Conservation (phyloP, 2,329 filamentous ascomycete genomes). For the Arthrinium puccinioides region DNA sequence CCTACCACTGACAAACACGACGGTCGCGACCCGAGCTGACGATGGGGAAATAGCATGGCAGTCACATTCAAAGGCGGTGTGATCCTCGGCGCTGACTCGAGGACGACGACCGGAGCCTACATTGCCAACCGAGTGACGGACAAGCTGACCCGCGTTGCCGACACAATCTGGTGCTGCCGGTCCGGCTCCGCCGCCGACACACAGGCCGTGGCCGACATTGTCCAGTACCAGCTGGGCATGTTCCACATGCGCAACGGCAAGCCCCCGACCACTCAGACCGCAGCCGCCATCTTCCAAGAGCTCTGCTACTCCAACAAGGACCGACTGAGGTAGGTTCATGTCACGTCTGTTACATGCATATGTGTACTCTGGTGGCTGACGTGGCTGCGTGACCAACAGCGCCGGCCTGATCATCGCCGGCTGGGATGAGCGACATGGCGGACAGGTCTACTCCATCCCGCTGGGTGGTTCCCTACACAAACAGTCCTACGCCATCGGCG, state of each 20-base stretch:
- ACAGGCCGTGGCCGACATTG: slow-evolving; percentile 95
- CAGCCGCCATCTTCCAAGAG: slow-evolving; percentile 94
- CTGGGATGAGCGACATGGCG: slow-evolving; percentile 90
- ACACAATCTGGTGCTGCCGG: slow-evolving; percentile 99
- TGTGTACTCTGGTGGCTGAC: slow-evolving; percentile 5
- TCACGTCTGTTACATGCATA: neutral
- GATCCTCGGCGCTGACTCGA: slow-evolving; percentile 91
- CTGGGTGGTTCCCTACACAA: slow-evolving; percentile 96
- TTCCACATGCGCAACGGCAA: slow-evolving; percentile 88
- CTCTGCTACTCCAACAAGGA: slow-evolving; percentile 98
- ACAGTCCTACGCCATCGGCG: slow-evolving; percentile 90
- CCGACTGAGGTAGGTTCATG: slow-evolving; percentile 65
- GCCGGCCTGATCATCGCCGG: slow-evolving; percentile 98
- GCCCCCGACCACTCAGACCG: slow-evolving; percentile 87
- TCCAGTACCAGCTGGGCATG: slow-evolving; percentile 90
- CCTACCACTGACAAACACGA: neutral
- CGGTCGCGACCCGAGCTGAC: slow-evolving; percentile 10
- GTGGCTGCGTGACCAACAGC: slow-evolving; percentile 36
- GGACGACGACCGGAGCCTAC: slow-evolving; percentile 95
- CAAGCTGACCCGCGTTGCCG: slow-evolving; percentile 96
- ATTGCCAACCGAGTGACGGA: slow-evolving; percentile 99
- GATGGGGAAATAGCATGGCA: slow-evolving; percentile 71
- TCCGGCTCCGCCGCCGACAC: slow-evolving; percentile 97
- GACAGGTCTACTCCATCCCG: slow-evolving; percentile 96
- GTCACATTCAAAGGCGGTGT: slow-evolving; percentile 99